These are phyloP conservation scores for Closterium sp. DNA, from an alignment of 139 green algal genomes.

Conservation along the genomic window DNA sequence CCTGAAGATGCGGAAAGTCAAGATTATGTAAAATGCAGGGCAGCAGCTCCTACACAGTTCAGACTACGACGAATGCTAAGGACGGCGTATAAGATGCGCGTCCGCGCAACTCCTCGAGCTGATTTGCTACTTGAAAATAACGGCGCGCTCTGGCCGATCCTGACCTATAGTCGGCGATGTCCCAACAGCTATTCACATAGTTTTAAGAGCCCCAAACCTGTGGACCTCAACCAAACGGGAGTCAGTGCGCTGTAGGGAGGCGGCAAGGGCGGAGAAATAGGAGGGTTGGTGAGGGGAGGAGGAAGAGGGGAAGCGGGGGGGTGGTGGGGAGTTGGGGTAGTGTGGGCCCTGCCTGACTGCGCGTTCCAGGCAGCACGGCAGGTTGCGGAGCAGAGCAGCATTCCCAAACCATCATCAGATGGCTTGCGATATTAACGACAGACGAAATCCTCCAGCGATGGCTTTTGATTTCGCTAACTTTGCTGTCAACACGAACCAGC, in stretches of 20 bases:
- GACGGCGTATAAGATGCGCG: no score
- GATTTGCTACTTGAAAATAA: not conserved
- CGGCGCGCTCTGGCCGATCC: not conserved
- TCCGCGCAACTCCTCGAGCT: no score
- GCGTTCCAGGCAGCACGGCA: not conserved
- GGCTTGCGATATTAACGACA: not conserved
- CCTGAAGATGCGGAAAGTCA: not conserved
- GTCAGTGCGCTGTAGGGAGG: not conserved
- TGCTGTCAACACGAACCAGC: not conserved
- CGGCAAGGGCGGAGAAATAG: not conserved
- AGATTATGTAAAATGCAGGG: not conserved
- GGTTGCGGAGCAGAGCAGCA: not conserved
- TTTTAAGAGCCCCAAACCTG: not conserved
- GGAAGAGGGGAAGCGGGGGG: not conserved
- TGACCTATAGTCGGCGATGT: not conserved
- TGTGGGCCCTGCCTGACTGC: not conserved
- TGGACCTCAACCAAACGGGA: not conserved
- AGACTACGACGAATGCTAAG: not conserved
- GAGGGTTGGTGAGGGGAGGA: not conserved
- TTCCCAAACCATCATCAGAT: not conserved
- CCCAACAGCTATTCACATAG: not conserved
- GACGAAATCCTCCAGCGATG: not conserved
- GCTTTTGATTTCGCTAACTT: not conserved
- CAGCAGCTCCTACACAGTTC: not conserved
- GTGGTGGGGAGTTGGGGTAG: not conserved